These are phyloP conservation scores for Isoetes engelmannii DNA, from an alignment of 83 land plant genomes.

Conservation along the genomic window DNA sequence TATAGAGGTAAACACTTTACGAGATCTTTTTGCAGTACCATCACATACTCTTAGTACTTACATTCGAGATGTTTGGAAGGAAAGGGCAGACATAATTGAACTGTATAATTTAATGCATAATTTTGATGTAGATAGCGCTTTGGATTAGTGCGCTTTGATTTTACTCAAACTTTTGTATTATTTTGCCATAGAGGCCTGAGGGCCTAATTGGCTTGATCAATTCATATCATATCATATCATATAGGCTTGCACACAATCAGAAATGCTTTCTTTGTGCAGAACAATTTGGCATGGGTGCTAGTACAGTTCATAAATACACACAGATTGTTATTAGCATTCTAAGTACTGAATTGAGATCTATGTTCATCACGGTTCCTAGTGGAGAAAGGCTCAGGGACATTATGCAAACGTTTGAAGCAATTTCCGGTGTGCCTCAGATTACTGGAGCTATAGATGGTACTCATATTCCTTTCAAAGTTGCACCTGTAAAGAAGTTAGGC, in stretches of 20 bases:
- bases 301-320: slow-evolving; percentile 23
- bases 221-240: no score
- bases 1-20: no score
- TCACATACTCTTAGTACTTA: no score
- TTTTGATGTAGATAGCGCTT: no score
- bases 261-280: slow-evolving; percentile 15
- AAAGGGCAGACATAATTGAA: no score
- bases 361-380: slow-evolving; percentile 15
- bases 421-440: slow-evolving; percentile 17
- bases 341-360: slow-evolving; percentile 30
- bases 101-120: no score
- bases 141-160: no score
- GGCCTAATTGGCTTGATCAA: no score
- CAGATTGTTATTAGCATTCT: slow-evolving; percentile 10
- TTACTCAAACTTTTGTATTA: no score
- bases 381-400: slow-evolving; percentile 15
- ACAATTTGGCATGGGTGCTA: slow-evolving; percentile 15
- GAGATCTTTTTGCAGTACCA: no score
- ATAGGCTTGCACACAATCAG: slow-evolving; percentile 18
- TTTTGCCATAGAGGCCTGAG: no score
- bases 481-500: slow-evolving; percentile 9
- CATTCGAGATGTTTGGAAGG: no score
- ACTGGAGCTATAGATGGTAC: slow-evolving; percentile 30
- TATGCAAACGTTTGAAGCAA: slow-evolving; percentile 2
- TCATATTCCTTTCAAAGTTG: slow-evolving; percentile 17